Percentiles rank a stretch among this genome's conserved stretches.
Conservation (phyloP, 163 green algal species). For the Coccomyxa subellipsoidea region DNA sequence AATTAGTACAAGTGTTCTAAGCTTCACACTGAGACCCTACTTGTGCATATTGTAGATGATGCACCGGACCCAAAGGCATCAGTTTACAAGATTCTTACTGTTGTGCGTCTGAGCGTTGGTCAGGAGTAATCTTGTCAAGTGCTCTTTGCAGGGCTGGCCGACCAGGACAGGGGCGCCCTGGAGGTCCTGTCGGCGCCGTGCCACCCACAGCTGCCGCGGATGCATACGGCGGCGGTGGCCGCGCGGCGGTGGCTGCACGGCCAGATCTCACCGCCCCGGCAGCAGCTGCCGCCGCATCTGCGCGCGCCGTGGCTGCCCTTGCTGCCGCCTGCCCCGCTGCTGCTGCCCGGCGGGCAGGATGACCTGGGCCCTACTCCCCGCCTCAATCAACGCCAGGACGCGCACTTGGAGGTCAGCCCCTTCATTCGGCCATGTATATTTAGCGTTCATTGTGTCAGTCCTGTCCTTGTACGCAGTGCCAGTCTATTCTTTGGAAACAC, state of each 20-base stretch:
- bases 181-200: neutral
- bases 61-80: too few relatives aligned
- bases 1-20: too few relatives aligned
- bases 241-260: conserved; percentile 2
- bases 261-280: conserved; percentile 4
- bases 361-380: neutral
- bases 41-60: too few relatives aligned
- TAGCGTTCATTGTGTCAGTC: too few relatives aligned
- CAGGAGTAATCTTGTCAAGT: too few relatives aligned
- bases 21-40: too few relatives aligned
- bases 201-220: neutral
- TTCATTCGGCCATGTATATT: too few relatives aligned
- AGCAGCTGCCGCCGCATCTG: neutral
- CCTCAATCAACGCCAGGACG: neutral
- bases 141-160: neutral
- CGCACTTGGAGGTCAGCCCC: neutral
- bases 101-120: too few relatives aligned
- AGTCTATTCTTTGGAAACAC: too few relatives aligned
- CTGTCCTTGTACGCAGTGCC: too few relatives aligned
- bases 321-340: neutral
- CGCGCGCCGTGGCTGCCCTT: neutral
- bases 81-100: too few relatives aligned
- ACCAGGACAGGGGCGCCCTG: neutral
- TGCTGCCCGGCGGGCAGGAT: neutral
- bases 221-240: neutral